Base-by-base conservation (phyloP, 2,329 filamentous ascomycete genomes). In the Chalara sp. region DNA sequence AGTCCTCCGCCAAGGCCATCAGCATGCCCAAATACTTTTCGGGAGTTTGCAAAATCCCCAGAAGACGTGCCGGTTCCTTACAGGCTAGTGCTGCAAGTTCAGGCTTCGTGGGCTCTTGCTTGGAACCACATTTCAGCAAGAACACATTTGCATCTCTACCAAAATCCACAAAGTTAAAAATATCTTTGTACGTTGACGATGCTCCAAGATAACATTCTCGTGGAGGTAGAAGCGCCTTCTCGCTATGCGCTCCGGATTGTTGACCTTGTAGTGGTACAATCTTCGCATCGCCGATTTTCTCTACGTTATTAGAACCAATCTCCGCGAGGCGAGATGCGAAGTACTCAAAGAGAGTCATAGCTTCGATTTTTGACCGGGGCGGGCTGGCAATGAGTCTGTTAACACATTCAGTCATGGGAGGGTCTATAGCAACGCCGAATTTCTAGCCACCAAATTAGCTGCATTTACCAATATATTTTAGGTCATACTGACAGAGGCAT, bases 161-260 rank as follows among this genome's bases (percentile, higher is more conserved):
- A 70, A 96, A 99, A 65, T 97, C 88, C 11, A 97, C 91, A 68
- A 96, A 99, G 65, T 97, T 90, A 58, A 99, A 96, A 32, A 99
- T 95, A 32, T 95, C 87, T 8, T 82, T 86, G 61, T 95, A 99
- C 6, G 75, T 76, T 2, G 71, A 66, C 5, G 78, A 82, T 31
- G 58, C 84, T 6, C 93, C 93, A 2, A 99, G 75, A 65, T 96
- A 99, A 56, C 86, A 90, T 40, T 83, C 76, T 44, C 77, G 79
- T 5, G 93, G 92, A 12, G 80, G 76, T 43, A 90, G 75, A 58
- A 82, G 76, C 69, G 56, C 52, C 76, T 79, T 52, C 76, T 76
- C 42, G 64, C 64, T 28, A 58, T 53, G 46, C 52, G 47, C 49
- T 4, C 49, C 43, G 54, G 57, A 44, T 49, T 61, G 35, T 54